Percentiles rank a stretch among this genome's conserved stretches.
These are phyloP conservation scores for Aspergillus sp. DNA, from an alignment of 2,329 filamentous ascomycete species.

Conservation along the genomic window DNA sequence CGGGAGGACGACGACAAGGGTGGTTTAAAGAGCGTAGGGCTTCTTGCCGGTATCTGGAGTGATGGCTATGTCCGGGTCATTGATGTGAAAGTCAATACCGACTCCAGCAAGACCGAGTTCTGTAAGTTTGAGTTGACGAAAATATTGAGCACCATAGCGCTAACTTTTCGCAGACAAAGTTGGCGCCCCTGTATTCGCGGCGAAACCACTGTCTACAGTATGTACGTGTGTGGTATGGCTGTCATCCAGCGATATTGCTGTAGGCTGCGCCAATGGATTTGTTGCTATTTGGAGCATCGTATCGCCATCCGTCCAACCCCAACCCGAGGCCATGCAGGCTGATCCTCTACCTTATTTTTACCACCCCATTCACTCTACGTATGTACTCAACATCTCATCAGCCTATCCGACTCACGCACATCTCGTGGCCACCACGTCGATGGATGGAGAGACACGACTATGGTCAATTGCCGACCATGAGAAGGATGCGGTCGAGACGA, in stretches of 20 bases:
- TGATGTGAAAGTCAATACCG: slow-evolving; percentile 44
- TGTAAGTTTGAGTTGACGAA: slow-evolving; percentile 22
- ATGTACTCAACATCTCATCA: slow-evolving; percentile 42
- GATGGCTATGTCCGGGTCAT: slow-evolving; percentile 59
- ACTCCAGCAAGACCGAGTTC: slow-evolving; percentile 31
- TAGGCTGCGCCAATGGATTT: slow-evolving; percentile 57
- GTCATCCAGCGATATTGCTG: slow-evolving; percentile 54
- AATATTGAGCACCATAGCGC: background rate
- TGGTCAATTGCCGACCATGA: slow-evolving; percentile 53
- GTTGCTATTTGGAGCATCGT: slow-evolving; percentile 54
- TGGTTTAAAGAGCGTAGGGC: slow-evolving; percentile 42
- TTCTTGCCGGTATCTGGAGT: slow-evolving; percentile 58
- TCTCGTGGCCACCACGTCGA: slow-evolving; percentile 52
- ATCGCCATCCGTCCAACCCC: slow-evolving; percentile 11
- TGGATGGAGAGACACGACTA: slow-evolving; percentile 56
- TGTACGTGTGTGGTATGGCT: slow-evolving; percentile 60
- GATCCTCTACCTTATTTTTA: slow-evolving; percentile 37
- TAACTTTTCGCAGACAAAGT: slow-evolving; percentile 39
- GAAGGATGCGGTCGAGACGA: slow-evolving; percentile 45
- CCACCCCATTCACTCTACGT: slow-evolving; percentile 36
- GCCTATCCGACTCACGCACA: slow-evolving; percentile 57
- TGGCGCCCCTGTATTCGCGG: slow-evolving; percentile 50
- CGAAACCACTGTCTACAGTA: slow-evolving; percentile 51
- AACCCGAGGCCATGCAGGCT: slow-evolving; percentile 3
- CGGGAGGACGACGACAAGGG: slow-evolving; percentile 31